A percentile compares a stretch with the other conserved stretches of the same genome.
Conservation (phyloP, 202 grass and related monocot genomes). For the Bolboschoenoplectus hybrid region DNA sequence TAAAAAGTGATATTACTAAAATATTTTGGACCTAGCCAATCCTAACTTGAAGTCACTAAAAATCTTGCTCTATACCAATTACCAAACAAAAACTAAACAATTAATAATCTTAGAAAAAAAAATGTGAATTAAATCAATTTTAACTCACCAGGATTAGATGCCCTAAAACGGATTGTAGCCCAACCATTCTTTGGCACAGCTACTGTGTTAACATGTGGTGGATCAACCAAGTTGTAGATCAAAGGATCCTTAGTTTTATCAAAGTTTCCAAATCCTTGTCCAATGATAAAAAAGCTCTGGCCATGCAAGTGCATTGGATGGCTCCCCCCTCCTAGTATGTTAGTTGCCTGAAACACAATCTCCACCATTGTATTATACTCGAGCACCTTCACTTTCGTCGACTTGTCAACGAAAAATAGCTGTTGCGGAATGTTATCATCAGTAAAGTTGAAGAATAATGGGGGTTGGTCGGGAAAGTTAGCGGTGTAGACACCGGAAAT, state of each 20-base stretch:
- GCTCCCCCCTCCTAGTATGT: slow-evolving; percentile 42
- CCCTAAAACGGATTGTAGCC: slow-evolving; percentile 60
- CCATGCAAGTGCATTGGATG: slow-evolving; percentile 81
- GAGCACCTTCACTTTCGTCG: slow-evolving; percentile 56
- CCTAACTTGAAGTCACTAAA: neutral
- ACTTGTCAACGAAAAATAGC: neutral
- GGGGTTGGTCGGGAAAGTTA: slow-evolving; percentile 53
- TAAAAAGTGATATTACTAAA: no score
- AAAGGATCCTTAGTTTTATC: slow-evolving; percentile 37
- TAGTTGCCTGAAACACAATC: slow-evolving; percentile 63
- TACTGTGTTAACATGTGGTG: slow-evolving; percentile 49
- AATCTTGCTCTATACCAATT: neutral
- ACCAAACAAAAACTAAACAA: neutral
- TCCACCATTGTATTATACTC: slow-evolving; percentile 58
- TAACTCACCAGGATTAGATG: slow-evolving; percentile 59
- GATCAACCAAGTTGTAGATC: slow-evolving; percentile 52
- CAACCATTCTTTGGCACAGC: slow-evolving; percentile 55
- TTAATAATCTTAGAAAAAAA: neutral
- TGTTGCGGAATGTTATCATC: neutral
- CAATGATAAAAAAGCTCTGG: slow-evolving; percentile 57
- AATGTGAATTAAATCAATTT: no score
- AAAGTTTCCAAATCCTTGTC: slow-evolving; percentile 49
- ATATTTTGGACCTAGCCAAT: neutral
- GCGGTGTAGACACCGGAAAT: slow-evolving; percentile 35
- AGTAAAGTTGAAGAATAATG: slow-evolving; percentile 53